Conservation (phyloP, 139 green algal genomes). For the Coccomyxa sp. region DNA sequence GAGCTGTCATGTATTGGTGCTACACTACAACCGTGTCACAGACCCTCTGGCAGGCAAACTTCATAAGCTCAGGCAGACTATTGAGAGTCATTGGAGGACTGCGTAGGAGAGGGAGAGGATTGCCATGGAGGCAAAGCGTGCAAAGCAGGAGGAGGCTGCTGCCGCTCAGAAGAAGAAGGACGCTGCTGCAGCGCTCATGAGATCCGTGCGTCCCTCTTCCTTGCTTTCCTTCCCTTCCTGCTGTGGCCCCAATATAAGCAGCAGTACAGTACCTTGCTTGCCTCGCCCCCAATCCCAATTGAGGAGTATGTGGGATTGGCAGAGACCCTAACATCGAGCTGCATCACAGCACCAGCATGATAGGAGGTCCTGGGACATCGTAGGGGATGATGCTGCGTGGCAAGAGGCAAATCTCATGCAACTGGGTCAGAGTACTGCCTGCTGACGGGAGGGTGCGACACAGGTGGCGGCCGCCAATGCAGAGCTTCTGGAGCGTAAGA, state of each 20-base stretch:
- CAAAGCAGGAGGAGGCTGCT: conserved; percentile 58
- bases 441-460: background rate
- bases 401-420: background rate
- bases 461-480: conserved; percentile 1
- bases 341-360: too few relatives aligned
- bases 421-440: background rate
- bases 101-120: conserved; percentile 51
- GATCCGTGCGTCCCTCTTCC: conserved; percentile 39
- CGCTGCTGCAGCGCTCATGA: conserved; percentile 36
- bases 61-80: too few relatives aligned
- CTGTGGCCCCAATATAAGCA: too few relatives aligned
- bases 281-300: too few relatives aligned
- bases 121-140: conserved; percentile 57
- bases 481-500: conserved; percentile 60
- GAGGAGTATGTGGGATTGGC: too few relatives aligned
- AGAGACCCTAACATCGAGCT: too few relatives aligned
- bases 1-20: too few relatives aligned
- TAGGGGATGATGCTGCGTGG: background rate
- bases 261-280: too few relatives aligned
- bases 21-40: too few relatives aligned
- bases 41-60: too few relatives aligned
- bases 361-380: background rate
- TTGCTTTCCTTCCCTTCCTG: too few relatives aligned
- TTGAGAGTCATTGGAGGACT: too few relatives aligned
- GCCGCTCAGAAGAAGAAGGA: conserved; percentile 48